Evolutionary conservation across 2,329 filamentous ascomycete genomes (phyloP).

Genomic region (Penicillium sp.): DNA sequence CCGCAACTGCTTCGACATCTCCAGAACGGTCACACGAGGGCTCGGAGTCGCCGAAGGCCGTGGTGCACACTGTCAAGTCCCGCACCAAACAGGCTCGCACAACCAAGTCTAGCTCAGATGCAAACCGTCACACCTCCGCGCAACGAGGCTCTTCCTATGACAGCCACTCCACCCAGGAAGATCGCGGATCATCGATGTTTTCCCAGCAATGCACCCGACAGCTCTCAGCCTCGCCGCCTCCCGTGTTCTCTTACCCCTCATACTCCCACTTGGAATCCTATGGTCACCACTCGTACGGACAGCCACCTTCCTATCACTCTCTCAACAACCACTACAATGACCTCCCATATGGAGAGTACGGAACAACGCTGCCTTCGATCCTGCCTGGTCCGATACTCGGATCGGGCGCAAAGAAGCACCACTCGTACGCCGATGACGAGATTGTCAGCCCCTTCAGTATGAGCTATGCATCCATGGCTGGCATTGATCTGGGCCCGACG

Average conservation of each 20-base stretch:
- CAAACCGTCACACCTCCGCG: too few relatives aligned
- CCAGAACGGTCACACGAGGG: slow-evolving; percentile 52
- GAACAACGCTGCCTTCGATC: too few relatives aligned
- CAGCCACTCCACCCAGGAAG: slow-evolving; percentile 39
- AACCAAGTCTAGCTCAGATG: slow-evolving; percentile 21
- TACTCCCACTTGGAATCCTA: too few relatives aligned
- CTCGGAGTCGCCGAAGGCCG: slow-evolving; percentile 34
- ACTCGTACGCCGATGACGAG: slow-evolving; percentile 49
- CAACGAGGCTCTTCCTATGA: slow-evolving; percentile 31
- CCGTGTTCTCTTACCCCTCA: slow-evolving; percentile 47
- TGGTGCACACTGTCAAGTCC: too few relatives aligned
- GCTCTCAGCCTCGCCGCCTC: slow-evolving; percentile 52
- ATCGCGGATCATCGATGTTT: slow-evolving; percentile 47
- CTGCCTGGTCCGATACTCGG: too few relatives aligned
- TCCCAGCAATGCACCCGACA: slow-evolving; percentile 51
- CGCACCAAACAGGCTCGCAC: slow-evolving; percentile 22
- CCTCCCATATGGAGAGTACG: too few relatives aligned
- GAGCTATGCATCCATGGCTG: slow-evolving; percentile 52
- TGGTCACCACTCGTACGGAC: too few relatives aligned
- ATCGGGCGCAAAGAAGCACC: too few relatives aligned
- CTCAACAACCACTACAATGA: slow-evolving; percentile 32
- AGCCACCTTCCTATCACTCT: too few relatives aligned
- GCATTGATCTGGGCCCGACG: slow-evolving; percentile 47
- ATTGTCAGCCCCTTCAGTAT: slow-evolving; percentile 52
- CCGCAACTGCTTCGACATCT: slow-evolving; percentile 52